Base-by-base conservation (phyloP, 2,329 filamentous ascomycete genomes). In the Peltaster fructicola region DNA sequence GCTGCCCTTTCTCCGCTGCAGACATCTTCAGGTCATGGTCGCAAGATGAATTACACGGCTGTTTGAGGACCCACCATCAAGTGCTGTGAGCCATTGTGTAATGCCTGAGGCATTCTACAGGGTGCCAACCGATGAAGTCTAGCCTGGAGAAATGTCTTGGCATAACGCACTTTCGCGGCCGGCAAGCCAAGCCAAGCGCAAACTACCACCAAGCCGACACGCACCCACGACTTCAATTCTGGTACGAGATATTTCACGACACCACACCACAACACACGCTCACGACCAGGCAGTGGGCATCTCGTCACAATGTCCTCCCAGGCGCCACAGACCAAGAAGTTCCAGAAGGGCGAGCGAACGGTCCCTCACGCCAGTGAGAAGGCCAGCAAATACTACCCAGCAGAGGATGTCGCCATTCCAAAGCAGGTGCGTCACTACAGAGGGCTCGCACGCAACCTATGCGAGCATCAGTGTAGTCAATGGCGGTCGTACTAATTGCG, bases 381-480 rank as follows among this genome's bases (percentile, higher is more conserved):
- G 79, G 85, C 85, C 52, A 73, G 79, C 70, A 95, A 93, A 69
- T 98, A 85, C 81, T 98, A 98, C 68, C 80, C 82, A 59, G 79
- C 81, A 56, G 78, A 90, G 61, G 85, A 93, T 62, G 78, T 85
- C 55, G 56, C 69, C 57, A 65, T 76, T 63, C 70, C 73, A 52
- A 91, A 84, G 73, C 85, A 90, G 79, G 88, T 98, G 72, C 70
- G 82, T 21, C 15, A 27, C 15, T 18, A 19, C 26, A 14, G 17
- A 23, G 16, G 13, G 16, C 22, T 11, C 17, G 18, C n/a, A 14
- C 13, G 16, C 17, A 13, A 20, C 6, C 17, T 15, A 20, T 23
- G 20, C 21, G 20, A 23, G n/a, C n/a, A n/a, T n/a, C n/a, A n/a
- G n/a, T n/a, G n/a, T n/a, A n/a, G n/a, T 15, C 13, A 23, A 16